Base-by-base conservation (phyloP, 768 basidiomycete genomes). In the Sporobolomyces phaffii region DNA sequence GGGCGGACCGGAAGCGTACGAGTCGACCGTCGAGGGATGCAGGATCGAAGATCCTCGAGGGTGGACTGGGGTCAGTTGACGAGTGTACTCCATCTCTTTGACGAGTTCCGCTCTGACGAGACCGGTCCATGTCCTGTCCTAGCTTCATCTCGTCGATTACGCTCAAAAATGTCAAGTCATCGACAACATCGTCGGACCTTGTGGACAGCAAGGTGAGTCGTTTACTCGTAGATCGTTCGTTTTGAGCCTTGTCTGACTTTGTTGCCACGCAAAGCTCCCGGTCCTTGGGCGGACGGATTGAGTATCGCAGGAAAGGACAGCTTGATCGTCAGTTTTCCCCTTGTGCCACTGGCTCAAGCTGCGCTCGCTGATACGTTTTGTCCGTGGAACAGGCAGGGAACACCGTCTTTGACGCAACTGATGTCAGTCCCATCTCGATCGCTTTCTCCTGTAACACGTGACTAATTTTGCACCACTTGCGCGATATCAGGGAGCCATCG, bases 281-380 rank as follows among this genome's bases (percentile, higher is more conserved):
- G 78, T 60, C 80, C 80, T 0, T 74, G 80, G 47, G 80, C 79
- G 3, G 79, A 80, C 57, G 80, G 80, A 11, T 51, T 81, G 34
- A 76, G 75, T 43, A 74, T 80, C 45, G 80, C 80, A 14, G 80
- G 79, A 68, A 65, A 72, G 45, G 76, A 79, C 66, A 76, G 75
- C 18, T 33, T 75, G 18, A 75, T 81, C n/a, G 72, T 72, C 17
- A 60, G 77, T 51, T 76, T 75, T 56, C 59, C 69, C 64, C 3
- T 20, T 41, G 1, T 29, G 36, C 24, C 6, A 49, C 47, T 48
- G 24, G 5, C 26, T 18, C 4, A 11, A 45, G 8, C 20, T 20
- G 10, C 26, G n/a, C n/a, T 26, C 47, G 47, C n/a, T 20, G 29
- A n/a, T n/a, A n/a, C n/a, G n/a, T n/a, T 28, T 33, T 22, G 8